Evolutionary conservation across 257 asterid species (phyloP), one percentile per base, ranked within the genome.

Genomic region (Plantago major): DNA sequence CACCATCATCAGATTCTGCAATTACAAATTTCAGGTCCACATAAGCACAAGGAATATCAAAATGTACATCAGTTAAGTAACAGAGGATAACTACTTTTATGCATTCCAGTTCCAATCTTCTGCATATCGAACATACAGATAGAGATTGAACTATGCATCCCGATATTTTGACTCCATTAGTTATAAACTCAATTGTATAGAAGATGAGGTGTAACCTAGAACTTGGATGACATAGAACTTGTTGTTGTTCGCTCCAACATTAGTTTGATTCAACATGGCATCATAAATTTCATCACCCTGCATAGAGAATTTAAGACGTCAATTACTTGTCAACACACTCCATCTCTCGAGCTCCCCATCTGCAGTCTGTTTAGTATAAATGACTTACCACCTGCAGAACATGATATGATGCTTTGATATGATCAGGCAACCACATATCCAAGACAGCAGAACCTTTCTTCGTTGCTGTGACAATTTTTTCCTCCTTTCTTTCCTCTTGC

Each of bases 191-290:
- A 15, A 65, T 63, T 58, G 50, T 40, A 58, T 8, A 67, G 11
- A 67, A 65, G 37, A 42, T 16, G 68, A 70, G 65, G 72, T 28
- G 47, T 72, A 44, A 88, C 97, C 95, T 69, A 86, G 74, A 73
- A 76, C 79, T 81, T 90, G 95, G 71, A 91, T 74, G 74, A 82
- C 79, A 58, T 75, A 88, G 74, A 82, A 91, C 73, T 91, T 91
- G 81, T 91, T 91, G 76, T 91, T 91, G 82, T 91, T 91, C 68
- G 74, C 79, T 71, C 90, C 90, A 6, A 91, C 78, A 70, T 91
- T 91, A 56, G 96, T 88, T 73, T 91, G 98, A 79, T 91, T 91
- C 85, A 91, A 70, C 82, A 84, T 86, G 75, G 95, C 96, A 71
- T 91, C 98, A 71, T 86, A 91, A 64, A 84, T 71, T 52, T 79